These are phyloP conservation scores for Sanghuangporus baumii DNA, from an alignment of 1,284 basidiomycete species.

Conservation along the genomic window DNA sequence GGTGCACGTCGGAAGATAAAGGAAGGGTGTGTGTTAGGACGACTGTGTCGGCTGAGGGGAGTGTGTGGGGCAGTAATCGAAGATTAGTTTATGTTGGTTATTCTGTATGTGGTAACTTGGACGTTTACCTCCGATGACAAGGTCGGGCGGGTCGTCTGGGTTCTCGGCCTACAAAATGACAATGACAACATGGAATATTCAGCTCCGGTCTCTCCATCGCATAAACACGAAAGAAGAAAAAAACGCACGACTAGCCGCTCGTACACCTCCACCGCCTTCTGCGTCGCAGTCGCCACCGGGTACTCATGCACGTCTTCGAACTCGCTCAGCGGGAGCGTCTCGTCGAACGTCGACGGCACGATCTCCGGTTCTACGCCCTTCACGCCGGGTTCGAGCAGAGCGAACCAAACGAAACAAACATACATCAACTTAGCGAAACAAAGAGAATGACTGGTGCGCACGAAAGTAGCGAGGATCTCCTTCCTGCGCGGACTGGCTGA, in stretches of 20 bases:
- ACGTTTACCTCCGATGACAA: conserved; percentile 79
- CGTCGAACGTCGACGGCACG: conserved; percentile 84
- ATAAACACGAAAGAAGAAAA: not conserved
- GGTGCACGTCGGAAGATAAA: conserved; percentile 44
- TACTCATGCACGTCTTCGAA: conserved; percentile 87
- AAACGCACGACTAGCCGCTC: conserved; percentile 72
- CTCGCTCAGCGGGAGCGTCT: conserved; percentile 65
- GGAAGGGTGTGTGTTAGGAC: conserved; percentile 76
- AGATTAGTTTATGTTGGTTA: not conserved
- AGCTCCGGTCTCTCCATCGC: conserved; percentile 1
- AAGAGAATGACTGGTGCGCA: conserved; percentile 36
- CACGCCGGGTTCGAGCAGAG: not conserved
- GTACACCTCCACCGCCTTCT: conserved; percentile 94
- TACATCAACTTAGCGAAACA: too few relatives aligned
- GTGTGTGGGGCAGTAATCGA: not conserved
- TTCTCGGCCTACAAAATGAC: conserved; percentile 40
- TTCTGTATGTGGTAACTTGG: too few relatives aligned
- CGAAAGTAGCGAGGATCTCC: conserved; percentile 79
- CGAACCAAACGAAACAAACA: not conserved
- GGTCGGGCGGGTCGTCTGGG: conserved; percentile 84
- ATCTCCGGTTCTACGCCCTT: conserved; percentile 86
- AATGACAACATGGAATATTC: not conserved
- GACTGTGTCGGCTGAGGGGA: conserved; percentile 76
- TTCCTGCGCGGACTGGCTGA: conserved; percentile 82
- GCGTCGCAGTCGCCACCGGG: conserved; percentile 86